Conservation (phyloP, 202 grass and related monocot species). For the Cymbopogon flexuosus region DNA sequence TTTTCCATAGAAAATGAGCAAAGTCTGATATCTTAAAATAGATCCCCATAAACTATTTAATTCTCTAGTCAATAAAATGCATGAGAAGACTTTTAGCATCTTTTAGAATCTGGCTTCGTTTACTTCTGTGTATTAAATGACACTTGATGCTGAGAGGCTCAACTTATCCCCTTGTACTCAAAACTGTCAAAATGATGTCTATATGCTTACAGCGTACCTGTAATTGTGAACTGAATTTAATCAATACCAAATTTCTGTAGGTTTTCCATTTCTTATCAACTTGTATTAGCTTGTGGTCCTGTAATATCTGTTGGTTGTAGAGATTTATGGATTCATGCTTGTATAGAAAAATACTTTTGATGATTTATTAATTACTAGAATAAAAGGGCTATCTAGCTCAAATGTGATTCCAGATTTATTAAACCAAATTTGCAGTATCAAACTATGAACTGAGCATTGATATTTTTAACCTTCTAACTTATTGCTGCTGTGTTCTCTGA, state of each 20-base stretch:
- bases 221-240: not conserved
- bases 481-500: not conserved
- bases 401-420: not conserved
- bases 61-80: not conserved
- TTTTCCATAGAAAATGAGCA: constrained; percentile 15
- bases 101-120: not conserved
- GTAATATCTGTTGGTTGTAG: not conserved
- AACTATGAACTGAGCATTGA: not conserved
- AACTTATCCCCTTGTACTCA: not conserved
- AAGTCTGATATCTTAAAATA: constrained; percentile 14
- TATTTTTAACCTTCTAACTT: not conserved
- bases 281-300: not conserved
- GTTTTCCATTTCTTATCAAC: not conserved
- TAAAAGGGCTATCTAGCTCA: not conserved
- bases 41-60: not conserved
- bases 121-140: not conserved
- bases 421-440: not conserved
- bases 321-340: not conserved
- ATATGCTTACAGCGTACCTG: not conserved
- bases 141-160: not conserved
- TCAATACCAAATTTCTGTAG: not conserved
- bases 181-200: not conserved
- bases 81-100: not conserved
- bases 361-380: not conserved
- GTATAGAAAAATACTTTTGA: not conserved